phyloP scores from a whole-genome alignment of 768 basidiomycete genomes.

The Fomitopsis pulvina region DNA sequence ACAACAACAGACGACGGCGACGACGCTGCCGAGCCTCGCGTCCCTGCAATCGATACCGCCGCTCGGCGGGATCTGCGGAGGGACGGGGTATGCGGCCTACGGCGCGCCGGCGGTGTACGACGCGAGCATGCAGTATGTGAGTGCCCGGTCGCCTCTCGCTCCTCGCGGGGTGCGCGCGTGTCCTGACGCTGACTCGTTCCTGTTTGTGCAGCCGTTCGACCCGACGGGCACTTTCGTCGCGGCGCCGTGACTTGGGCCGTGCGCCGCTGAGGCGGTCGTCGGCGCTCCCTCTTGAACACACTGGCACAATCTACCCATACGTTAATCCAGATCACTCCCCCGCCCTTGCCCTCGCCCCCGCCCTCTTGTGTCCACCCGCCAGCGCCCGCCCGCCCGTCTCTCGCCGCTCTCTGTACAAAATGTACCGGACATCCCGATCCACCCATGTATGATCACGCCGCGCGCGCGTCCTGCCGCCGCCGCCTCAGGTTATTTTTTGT shows the following conservation, averaged over 20 bases:
- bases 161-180: not conserved
- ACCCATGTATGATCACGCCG: too few relatives aligned
- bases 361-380: too few relatives aligned
- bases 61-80: not conserved
- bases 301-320: not conserved
- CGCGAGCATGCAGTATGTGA: not conserved
- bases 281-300: not conserved
- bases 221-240: not conserved
- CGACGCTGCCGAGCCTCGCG: not conserved
- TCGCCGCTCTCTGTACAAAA: too few relatives aligned
- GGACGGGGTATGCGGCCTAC: not conserved
- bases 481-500: too few relatives aligned
- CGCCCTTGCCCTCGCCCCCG: not conserved
- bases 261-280: not conserved
- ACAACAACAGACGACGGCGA: not conserved
- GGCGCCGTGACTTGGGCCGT: not conserved
- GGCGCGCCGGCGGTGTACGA: not conserved
- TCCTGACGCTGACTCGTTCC: not conserved
- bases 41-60: not conserved
- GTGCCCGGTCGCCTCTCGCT: not conserved
- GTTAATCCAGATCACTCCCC: not conserved
- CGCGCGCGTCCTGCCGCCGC: too few relatives aligned
- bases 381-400: too few relatives aligned
- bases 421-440: too few relatives aligned
- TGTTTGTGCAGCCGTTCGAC: not conserved